phyloP scores from a whole-genome alignment of 2,329 filamentous ascomycete genomes.

The Ceratocystis lukuohia region DNA sequence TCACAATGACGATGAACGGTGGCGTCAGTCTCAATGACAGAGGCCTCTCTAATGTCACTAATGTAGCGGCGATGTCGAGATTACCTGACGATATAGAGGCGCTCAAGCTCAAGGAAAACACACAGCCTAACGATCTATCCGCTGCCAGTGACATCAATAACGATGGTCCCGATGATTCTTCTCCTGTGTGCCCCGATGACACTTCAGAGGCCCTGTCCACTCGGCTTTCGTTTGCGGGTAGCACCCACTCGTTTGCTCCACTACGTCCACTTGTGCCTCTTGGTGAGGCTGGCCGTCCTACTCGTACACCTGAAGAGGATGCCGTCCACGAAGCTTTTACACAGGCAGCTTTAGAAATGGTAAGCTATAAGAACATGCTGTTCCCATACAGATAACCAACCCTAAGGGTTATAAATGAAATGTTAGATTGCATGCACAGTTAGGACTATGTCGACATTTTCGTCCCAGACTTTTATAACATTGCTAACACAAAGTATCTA shows the following conservation, averaged over 20 bases:
- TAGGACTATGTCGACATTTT: too few species aligned
- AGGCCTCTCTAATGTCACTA: background rate
- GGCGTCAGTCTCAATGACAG: background rate
- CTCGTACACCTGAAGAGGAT: slow-evolving; percentile 25
- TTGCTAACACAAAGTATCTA: background rate
- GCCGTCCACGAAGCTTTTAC: slow-evolving; percentile 51
- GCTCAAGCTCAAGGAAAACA: background rate
- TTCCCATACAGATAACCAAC: background rate
- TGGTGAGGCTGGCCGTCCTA: slow-evolving; percentile 19
- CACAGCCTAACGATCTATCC: background rate
- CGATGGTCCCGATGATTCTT: background rate
- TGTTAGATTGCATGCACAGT: background rate
- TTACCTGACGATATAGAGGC: background rate
- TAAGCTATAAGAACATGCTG: slow-evolving; percentile 29
- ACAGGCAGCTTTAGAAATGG: slow-evolving; percentile 76
- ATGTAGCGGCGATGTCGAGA: background rate
- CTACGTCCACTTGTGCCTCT: slow-evolving; percentile 19
- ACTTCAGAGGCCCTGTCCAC: slow-evolving; percentile 6
- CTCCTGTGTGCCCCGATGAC: slow-evolving; percentile 5
- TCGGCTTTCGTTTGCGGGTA: slow-evolving; percentile 17
- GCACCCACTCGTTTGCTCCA: slow-evolving; percentile 18
- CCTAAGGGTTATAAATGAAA: background rate
- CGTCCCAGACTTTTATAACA: too few species aligned
- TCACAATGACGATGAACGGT: background rate
- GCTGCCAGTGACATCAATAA: background rate